Percentiles rank a stretch among this genome's conserved stretches.
Conservation (phyloP, 495 filamentous ascomycete genomes). For the Trichocladium antarcticum region DNA sequence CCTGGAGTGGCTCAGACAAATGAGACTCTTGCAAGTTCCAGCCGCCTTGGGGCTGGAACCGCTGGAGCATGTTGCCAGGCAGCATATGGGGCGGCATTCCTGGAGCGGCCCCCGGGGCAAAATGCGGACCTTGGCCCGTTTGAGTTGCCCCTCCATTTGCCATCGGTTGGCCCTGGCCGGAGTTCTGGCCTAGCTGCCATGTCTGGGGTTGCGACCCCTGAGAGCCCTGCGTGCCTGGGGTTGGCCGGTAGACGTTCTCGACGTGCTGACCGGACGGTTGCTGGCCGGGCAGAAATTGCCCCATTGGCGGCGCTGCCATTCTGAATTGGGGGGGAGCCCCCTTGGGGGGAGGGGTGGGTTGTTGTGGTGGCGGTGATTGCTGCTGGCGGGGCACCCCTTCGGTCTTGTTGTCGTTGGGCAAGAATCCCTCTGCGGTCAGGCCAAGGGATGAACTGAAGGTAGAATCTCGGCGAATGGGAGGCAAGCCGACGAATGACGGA, state of each 20-base stretch:
- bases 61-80: constrained; percentile 17
- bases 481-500: constrained; percentile 37
- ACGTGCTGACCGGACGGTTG: constrained; percentile 10
- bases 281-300: constrained; percentile 9
- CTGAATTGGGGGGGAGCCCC: neutral
- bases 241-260: constrained; percentile 23
- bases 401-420: constrained; percentile 8
- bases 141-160: constrained; percentile 11
- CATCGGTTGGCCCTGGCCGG: constrained; percentile 2
- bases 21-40: constrained; percentile 40
- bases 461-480: constrained; percentile 43
- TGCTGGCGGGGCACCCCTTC: constrained; percentile 1
- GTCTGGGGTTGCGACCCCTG: constrained; percentile 10
- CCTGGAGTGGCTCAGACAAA: constrained; percentile 34
- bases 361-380: constrained; percentile 6
- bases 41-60: constrained; percentile 23
- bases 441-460: constrained; percentile 35
- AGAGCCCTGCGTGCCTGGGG: constrained; percentile 7
- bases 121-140: constrained; percentile 5
- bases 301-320: constrained; percentile 6
- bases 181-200: constrained; percentile 15
- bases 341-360: neutral
- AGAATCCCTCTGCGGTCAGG: constrained; percentile 13
- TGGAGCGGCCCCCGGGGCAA: constrained; percentile 6
- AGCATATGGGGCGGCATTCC: constrained; percentile 17